Conservation (phyloP, 2,329 filamentous ascomycete genomes). For the Purpureocillium takamizusanense region DNA sequence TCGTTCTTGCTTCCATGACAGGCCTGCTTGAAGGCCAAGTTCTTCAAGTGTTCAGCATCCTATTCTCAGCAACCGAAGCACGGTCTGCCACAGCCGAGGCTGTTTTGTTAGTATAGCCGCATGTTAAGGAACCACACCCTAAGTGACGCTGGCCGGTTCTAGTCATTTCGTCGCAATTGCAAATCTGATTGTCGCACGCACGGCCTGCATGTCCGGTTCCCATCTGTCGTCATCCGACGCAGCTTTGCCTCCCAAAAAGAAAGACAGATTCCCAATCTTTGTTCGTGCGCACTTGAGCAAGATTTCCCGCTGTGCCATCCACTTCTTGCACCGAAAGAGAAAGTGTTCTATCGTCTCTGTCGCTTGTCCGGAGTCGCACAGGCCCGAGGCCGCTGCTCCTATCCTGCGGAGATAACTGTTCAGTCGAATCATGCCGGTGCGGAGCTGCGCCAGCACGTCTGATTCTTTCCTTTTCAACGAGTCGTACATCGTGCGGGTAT, state of each 20-base stretch:
- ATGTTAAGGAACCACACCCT: not conserved
- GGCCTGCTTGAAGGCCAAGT: constrained; percentile 8
- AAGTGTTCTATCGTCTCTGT: constrained; percentile 4
- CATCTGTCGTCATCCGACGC: constrained; percentile 3
- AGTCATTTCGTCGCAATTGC: constrained; percentile 5
- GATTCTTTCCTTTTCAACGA: constrained; percentile 2
- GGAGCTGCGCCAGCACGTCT: constrained; percentile 3
- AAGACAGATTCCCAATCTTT: constrained; percentile 5
- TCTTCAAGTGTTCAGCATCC: constrained; percentile 10
- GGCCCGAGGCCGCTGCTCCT: constrained; percentile 3
- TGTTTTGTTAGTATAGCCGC: constrained; percentile 3
- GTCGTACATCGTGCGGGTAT: constrained; percentile 3
- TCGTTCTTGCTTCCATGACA: constrained; percentile 2
- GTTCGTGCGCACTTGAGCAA: constrained; percentile 1
- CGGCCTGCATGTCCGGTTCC: constrained; percentile 3
- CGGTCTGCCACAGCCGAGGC: constrained; percentile 4
- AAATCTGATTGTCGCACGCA: constrained; percentile 5
- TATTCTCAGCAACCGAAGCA: constrained; percentile 9
- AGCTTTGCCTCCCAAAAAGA: constrained; percentile 6
- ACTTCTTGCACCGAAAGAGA: constrained; percentile 3
- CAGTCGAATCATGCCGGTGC: constrained; percentile 5
- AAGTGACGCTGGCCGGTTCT: not conserved
- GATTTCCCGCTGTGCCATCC: not conserved
- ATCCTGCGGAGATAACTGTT: constrained; percentile 3
- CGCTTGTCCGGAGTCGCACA: constrained; percentile 3